These are phyloP conservation scores for Candida patagonica DNA, from an alignment of 805 yeast species.

Conservation along the genomic window DNA sequence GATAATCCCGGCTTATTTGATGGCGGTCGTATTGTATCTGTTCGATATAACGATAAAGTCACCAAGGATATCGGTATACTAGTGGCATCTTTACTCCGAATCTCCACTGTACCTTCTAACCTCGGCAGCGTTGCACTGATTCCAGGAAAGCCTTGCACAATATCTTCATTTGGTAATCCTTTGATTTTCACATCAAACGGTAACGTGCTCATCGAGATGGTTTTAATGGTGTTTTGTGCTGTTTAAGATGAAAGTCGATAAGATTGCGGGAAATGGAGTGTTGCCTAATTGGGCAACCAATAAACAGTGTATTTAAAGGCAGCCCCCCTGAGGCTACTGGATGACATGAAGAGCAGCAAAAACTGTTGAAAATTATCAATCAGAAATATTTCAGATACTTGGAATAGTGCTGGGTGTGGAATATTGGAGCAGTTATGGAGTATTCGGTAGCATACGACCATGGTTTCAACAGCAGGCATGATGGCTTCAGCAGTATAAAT, in stretches of 20 bases:
- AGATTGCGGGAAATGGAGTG: background rate
- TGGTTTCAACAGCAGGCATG: no score
- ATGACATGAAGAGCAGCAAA: no score
- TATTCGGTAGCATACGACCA: no score
- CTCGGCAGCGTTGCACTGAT: conserved; percentile 36
- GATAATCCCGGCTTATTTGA: conserved; percentile 25
- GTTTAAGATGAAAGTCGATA: background rate
- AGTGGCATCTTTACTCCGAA: conserved; percentile 25
- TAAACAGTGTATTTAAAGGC: background rate
- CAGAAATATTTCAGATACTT: no score
- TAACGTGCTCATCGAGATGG: background rate
- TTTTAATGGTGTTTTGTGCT: background rate
- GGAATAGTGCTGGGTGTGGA: no score
- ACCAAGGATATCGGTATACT: conserved; percentile 24
- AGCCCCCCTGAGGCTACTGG: no score
- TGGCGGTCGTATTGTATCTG: conserved; percentile 30
- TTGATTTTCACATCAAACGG: conserved; percentile 21
- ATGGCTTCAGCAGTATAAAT: no score
- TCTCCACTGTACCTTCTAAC: conserved; percentile 31
- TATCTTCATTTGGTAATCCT: conserved; percentile 33
- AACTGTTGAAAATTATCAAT: no score
- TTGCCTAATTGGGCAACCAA: background rate
- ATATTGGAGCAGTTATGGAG: no score
- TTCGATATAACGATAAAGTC: conserved; percentile 29
- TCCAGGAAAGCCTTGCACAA: conserved; percentile 35